Base-by-base conservation (phyloP, 164 flowering plant species). In the Nelumbo lutea region DNA sequence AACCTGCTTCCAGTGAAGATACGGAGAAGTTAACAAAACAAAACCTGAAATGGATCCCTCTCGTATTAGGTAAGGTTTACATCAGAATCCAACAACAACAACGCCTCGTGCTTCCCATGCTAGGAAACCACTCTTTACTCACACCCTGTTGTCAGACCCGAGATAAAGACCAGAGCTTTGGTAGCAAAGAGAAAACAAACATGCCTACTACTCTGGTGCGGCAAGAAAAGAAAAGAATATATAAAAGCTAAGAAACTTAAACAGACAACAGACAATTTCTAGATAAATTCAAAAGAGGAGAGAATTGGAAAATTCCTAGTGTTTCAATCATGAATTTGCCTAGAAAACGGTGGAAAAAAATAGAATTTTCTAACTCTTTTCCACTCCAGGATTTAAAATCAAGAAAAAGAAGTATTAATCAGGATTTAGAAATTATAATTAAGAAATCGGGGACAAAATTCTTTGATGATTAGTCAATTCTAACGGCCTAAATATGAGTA, bases 251-350 rank as follows among this genome's bases (percentile, higher is more conserved):
- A 59, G 42, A 59, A 59, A 39, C 9, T 44, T 42, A 2, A 59
- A 59, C 42, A 59, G 39, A 62, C 27, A 27, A 27, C 27, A 27
- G 27, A 27, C 27, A 27, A 27, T 27, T 27, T 27, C 1, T 44
- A 9, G 9, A 44, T 3, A 7, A 4, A 62, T 62, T 14, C 13
- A 1, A 42, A 42, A 62, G 3, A n/a, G 14, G 48, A 0, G 40
- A 44, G 27, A 62, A 59, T 59, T 1, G 39, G 39, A 59, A 59
- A 2, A 27, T 42, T 5, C 5, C 5, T 27, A 27, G 42, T 4
- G 81, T 74, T 70, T 73, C 83, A 78, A 79, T 81, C 85, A 81
- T 81, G 80, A 78, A 71, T 73, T 77, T 14, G 71, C 43, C 67
- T 67, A 61, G 41, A 66, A 66, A 72, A 56, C 66, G 64, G 68